Base-by-base conservation (phyloP, 2,329 filamentous ascomycete species). In the Neocatenulostroma microsporum region DNA sequence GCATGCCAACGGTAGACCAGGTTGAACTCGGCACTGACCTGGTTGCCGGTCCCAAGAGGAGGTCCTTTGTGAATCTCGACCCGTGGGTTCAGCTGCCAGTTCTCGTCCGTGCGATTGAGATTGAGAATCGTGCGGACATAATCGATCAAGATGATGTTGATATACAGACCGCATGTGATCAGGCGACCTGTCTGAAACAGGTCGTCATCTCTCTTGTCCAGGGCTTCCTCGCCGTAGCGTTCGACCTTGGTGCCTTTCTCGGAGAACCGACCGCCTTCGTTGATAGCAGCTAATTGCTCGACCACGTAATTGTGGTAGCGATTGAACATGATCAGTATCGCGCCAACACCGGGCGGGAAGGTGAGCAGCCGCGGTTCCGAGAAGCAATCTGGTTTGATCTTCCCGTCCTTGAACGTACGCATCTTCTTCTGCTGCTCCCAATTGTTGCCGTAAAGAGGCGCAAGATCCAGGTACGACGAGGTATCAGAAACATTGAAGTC, bases 251-350 rank as follows among this genome's bases (percentile, higher is more conserved):
- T 64, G 55, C 19, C 69, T 2, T 85, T 84, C 42, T 77, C 78
- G 1, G 71, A 74, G 61, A 94, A 95, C 15, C 84, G 75, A n/a
- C 78, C 79, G 28, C 78, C 76, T 51, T 95, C 87, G 51, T 95
- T 94, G 61, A 95, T 88, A n/a, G 72, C 65, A 0, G 83, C 83
- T n/a, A 95, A 67, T 42, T 89, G 82, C 35, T 78, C 74, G 1
- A 84, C 86, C 0, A 87, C 76, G 46, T 91, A 73, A 62, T 95
- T 95, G 62, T 95, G 89, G 63, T 93, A 93, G 14, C 68, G 63
- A 38, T 72, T 73, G 66, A 82, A 84, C 62, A 82, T 73, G 45
- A 84, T 75, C 23, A 85, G 57, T 46, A 84, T 61, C 10, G 74
- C 72, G 26, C 76, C 75, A 12, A 82, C 77, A 18, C 80, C n/a